A percentile compares a stretch with the other conserved stretches of the same genome.
Evolutionary conservation across 768 basidiomycete genomes (phyloP).

Genomic region (Cubamyces lactineus): DNA sequence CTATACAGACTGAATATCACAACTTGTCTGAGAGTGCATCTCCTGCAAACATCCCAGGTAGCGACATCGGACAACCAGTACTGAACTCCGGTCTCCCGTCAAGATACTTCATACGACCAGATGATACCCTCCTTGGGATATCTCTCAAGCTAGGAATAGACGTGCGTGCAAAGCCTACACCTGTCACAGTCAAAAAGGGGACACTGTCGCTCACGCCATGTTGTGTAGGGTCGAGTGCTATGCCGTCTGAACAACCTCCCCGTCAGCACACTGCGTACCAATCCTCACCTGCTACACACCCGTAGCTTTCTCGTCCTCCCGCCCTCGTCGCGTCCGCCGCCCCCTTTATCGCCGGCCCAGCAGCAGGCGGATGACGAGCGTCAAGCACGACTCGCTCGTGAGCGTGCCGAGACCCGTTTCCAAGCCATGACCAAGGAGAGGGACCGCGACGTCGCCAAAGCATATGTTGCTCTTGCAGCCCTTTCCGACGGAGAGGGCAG

Average conservation of each 20-base stretch:
- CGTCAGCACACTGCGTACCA: slow-evolving; percentile 63
- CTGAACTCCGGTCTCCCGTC: too few species aligned
- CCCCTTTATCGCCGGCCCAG: slow-evolving; percentile 28
- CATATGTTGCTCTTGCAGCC: slow-evolving; percentile 72
- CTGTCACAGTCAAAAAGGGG: not conserved
- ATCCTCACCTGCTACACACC: slow-evolving; percentile 76
- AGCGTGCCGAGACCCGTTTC: slow-evolving; percentile 61
- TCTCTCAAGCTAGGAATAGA: slow-evolving; percentile 62
- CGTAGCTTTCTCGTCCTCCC: slow-evolving; percentile 61
- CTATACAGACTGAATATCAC: not conserved
- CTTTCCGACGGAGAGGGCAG: slow-evolving; percentile 28
- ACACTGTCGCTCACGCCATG: not conserved
- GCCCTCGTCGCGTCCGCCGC: slow-evolving; percentile 37
- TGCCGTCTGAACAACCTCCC: slow-evolving; percentile 72
- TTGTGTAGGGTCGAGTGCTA: slow-evolving; percentile 53
- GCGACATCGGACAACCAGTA: too few species aligned
- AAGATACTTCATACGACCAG: slow-evolving; percentile 57
- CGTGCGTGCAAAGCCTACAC: slow-evolving; percentile 43
- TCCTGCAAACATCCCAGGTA: too few species aligned
- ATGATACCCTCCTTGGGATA: slow-evolving; percentile 69
- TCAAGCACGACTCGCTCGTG: slow-evolving; percentile 46
- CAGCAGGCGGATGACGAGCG: slow-evolving; percentile 39
- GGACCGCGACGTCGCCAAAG: slow-evolving; percentile 66
- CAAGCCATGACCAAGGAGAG: slow-evolving; percentile 70
- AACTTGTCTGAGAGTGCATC: not conserved